Base-by-base conservation (phyloP, 2,329 filamentous ascomycete genomes). In the Trichoderma sp. region DNA sequence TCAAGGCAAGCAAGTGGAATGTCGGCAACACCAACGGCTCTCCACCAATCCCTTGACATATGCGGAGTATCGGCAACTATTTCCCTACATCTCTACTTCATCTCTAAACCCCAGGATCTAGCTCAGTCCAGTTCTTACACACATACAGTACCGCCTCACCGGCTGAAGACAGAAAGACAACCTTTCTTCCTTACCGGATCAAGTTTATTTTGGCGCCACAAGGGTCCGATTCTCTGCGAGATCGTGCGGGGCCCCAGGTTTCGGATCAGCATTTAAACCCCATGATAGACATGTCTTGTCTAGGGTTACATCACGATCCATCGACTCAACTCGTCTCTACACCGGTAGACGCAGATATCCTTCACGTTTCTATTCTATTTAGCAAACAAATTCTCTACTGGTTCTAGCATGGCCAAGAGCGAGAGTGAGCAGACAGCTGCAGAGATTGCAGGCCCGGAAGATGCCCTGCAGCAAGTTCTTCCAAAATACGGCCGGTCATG, bases 231-330 rank as follows among this genome's bases (percentile, higher is more conserved):
- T 29, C 17, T 9, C 50, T 54, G 50, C 50, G 0, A 54, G 50
- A 54, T 54, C 50, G 50, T 54, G 50, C 50, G 50, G 50, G 50
- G 50, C 54, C 54, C 34, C 54, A 57, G 22, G 34, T 57, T 57
- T 57, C 12, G 52, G 52, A 56, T 56, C 52, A 56, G 54, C 54
- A 57, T 57, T 37, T 57, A 39, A 35, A 57, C 34, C 54, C 54
- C 54, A 57, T 19, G 54, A 57, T 57, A 25, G 17, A 34, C 32
- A 57, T 37, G 19, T 39, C 54, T 39, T 25, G 19, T 19, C 19
- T 7, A 37, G 34, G 12, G 54, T 39, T 57, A 9, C 54, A 57
- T 57, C 22, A 57, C 34, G 17, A 25, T 57, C 54, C 34, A 39
- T 39, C 25, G 34, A 7, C 54, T 57, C 34, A 4, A 7, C 2